Evolutionary conservation across 148 eudicot genomes (phyloP), one percentile per base, ranked within the genome.

Genomic region (Limonium bicolor): DNA sequence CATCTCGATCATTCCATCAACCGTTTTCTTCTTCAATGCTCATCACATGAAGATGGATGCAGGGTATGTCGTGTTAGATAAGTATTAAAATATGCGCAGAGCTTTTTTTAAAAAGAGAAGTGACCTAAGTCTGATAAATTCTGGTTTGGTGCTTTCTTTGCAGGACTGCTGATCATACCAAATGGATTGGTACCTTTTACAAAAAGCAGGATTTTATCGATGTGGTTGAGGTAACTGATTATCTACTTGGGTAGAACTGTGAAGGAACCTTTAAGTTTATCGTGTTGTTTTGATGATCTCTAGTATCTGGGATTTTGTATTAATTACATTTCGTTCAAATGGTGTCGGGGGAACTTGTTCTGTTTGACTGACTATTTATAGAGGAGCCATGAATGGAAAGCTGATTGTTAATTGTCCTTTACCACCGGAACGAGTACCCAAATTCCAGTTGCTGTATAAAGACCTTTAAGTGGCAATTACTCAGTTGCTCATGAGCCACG

Each of bases 371-470:
- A 80, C 83, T 12, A 77, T 90, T 58, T 90, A 55, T 46, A 77
- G 95, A 75, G 97, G 87, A 21, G 97, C 97, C 26, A 90, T 90
- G 97, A 90, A 84, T 58, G 97, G 97, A n/a, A 90, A 90, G 69
- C 82, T 75, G 45, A 90, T 90, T 25, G 93, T 90, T 29, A 72
- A 59, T 37, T 90, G 97, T 49, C 97, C 97, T 37, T 54, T 90
- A 58, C 95, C 97, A 51, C 85, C 95, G 1, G 93, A 90, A 63
- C 48, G 85, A 34, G 73, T 90, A 61, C 97, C 97, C 0, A 90
- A 73, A 55, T 90, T 90, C 61, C 85, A 80, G 67, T 62, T 90
- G 69, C 47, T 84, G 28, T 90, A 80, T 64, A 84, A 80, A 63
- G 93, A 60, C 47, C 74, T 90, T 18, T 90, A 57, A 54, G 46